phyloP scores from a whole-genome alignment of 2,329 filamentous ascomycete genomes.

The Penicillium occitanis region DNA sequence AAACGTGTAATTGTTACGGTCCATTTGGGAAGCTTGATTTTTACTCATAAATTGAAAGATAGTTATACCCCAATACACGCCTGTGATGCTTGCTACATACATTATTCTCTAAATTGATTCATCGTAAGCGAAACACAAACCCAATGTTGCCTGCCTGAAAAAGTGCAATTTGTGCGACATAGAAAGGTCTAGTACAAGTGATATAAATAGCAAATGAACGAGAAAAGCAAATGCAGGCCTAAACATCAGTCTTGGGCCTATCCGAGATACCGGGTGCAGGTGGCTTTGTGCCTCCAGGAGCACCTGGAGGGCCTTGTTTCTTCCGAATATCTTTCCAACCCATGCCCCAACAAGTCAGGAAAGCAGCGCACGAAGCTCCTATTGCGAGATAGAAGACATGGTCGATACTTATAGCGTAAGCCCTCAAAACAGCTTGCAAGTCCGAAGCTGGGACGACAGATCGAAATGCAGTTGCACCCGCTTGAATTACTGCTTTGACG shows the following conservation, averaged over 20 bases:
- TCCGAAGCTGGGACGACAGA: slow-evolving; percentile 36
- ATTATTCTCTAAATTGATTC: not conserved
- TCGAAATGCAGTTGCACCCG: slow-evolving; percentile 47
- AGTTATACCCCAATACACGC: not conserved
- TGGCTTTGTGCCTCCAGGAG: not conserved
- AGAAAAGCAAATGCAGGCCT: not conserved
- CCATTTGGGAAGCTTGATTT: not conserved
- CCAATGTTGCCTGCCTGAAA: not conserved
- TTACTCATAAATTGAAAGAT: not conserved
- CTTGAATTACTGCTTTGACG: slow-evolving; percentile 36
- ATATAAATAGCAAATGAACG: not conserved
- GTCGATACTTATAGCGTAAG: slow-evolving; percentile 31
- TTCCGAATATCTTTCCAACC: slow-evolving; percentile 27
- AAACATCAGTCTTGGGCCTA: slow-evolving; percentile 9
- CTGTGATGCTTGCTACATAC: not conserved
- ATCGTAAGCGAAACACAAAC: not conserved
- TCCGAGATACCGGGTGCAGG: not conserved
- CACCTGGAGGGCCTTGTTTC: slow-evolving; percentile 14
- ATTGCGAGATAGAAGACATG: slow-evolving; percentile 27
- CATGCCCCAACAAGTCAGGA: slow-evolving; percentile 25
- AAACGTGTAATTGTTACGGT: not conserved
- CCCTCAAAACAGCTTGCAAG: slow-evolving; percentile 35
- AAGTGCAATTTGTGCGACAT: not conserved
- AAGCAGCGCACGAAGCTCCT: slow-evolving; percentile 20
- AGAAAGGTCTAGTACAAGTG: not conserved